These are phyloP conservation scores for Rosa lucieae DNA, from an alignment of 306 rosid genomes.

Conservation along the genomic window DNA sequence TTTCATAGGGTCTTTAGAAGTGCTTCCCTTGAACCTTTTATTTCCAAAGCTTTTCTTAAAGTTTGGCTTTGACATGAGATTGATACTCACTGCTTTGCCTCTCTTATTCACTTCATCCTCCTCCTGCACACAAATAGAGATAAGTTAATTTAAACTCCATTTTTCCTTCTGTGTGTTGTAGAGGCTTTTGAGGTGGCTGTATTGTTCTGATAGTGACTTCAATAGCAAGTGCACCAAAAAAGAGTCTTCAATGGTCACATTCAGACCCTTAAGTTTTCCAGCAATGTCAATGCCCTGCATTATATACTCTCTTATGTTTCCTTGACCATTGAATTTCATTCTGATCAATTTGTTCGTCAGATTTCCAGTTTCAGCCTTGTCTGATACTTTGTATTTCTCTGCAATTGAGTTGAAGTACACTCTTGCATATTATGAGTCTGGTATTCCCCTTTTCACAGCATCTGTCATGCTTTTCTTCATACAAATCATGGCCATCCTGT, in stretches of 20 bases:
- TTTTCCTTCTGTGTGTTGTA: too few relatives aligned
- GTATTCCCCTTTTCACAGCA: not conserved
- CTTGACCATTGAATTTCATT: not conserved
- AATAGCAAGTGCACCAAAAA: too few relatives aligned
- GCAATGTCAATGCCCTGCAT: not conserved
- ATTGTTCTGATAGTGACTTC: not conserved
- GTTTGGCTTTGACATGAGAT: too few relatives aligned
- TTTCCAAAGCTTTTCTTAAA: too few relatives aligned
- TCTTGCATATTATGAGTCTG: not conserved
- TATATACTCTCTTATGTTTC: too few relatives aligned
- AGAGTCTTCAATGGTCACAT: not conserved
- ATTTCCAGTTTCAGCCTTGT: not conserved
- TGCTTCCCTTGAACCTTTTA: too few relatives aligned
- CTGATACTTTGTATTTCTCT: not conserved
- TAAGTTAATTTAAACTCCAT: too few relatives aligned
- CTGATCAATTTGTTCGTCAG: not conserved
- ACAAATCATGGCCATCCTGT: not conserved
- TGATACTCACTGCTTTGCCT: too few relatives aligned
- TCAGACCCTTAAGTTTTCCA: not conserved
- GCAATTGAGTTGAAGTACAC: not conserved
- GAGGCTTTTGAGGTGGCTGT: too few relatives aligned
- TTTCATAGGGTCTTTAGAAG: too few relatives aligned
- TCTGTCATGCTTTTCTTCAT: not conserved
- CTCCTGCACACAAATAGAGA: too few relatives aligned
- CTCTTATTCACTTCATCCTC: too few relatives aligned